Base-by-base conservation (phyloP, 1,284 basidiomycete genomes). In the Naganishia cerealis region DNA sequence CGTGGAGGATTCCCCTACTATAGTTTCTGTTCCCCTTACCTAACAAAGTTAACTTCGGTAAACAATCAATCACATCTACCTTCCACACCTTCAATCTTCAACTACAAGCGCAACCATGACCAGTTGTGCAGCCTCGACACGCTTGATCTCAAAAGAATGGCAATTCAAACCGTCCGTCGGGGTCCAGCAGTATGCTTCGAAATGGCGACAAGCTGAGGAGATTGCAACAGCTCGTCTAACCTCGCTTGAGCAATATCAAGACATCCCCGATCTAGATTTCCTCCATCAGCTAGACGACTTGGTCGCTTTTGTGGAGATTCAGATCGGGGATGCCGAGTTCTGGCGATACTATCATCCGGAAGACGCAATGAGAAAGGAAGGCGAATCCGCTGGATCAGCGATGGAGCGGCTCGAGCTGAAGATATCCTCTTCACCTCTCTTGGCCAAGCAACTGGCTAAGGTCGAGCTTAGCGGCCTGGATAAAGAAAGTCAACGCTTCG, bases 211-310 rank as follows among this genome's bases (percentile, higher is more conserved):
- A 38, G 58, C 58, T 9, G 58, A 50, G 24, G 29, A 33, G 15
- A 13, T 33, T 16, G 58, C 58, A n/a, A 38, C 26, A 36, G 15
- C 5, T 6, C 21, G 58, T 13, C 46, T 61, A 5, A 16, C n/a
- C 9, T 33, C n/a, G 26, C 43, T 59, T 15, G 16, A 46, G 43
- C 43, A 18, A 7, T 46, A 46, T 7, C 43, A 18, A 46, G 16
- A 48, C 7, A 48, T 15, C 5, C 18, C 29, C 9, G 46, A 61
- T 3, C 9, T 52, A 29, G 46, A 61, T 18, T 61, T 52, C 36
- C 43, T 61, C 6, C 58, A 61, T 16, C 10, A 36, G 8, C 29
- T 61, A 29, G 58, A 61, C 29, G 46, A 61, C 48, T 21, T 61
- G 43, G 39, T 50, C 58, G 58, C 58, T 16, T 61, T 61, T 12